Conservation (phyloP, 164 flowering plant genomes). For the Cinnamomum micranthum region DNA sequence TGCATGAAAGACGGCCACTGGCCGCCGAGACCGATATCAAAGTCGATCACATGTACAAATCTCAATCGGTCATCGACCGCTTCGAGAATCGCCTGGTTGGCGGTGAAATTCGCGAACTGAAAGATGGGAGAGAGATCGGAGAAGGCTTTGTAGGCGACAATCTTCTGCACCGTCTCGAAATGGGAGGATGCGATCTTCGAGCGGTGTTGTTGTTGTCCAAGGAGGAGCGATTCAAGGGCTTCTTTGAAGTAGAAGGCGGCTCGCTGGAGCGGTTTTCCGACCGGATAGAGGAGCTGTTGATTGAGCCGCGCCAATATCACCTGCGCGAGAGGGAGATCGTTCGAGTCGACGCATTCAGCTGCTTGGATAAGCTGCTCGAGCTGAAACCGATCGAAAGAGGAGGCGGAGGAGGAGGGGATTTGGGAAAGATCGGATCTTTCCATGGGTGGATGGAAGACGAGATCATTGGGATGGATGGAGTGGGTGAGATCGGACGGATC, state of each 20-base stretch:
- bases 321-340: slow-evolving; percentile 61
- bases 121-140: slow-evolving; percentile 67
- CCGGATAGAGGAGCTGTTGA: slow-evolving; percentile 49
- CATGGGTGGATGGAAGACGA: background rate
- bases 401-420: background rate
- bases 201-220: slow-evolving; percentile 1
- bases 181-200: slow-evolving; percentile 20
- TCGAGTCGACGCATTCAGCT: slow-evolving; percentile 63
- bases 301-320: slow-evolving; percentile 84
- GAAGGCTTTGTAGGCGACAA: slow-evolving; percentile 60
- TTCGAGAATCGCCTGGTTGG: slow-evolving; percentile 83
- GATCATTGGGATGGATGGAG: background rate
- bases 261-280: slow-evolving; percentile 69
- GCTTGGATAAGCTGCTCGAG: slow-evolving; percentile 68
- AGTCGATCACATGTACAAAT: slow-evolving; percentile 66
- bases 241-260: slow-evolving; percentile 88
- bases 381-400: slow-evolving; percentile 28
- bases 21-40: slow-evolving; percentile 81
- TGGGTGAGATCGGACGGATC: slow-evolving; percentile 2
- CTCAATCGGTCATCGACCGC: slow-evolving; percentile 40
- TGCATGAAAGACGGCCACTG: slow-evolving; percentile 85
- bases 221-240: slow-evolving; percentile 60
- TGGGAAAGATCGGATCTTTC: background rate
- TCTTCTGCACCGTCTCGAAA: slow-evolving; percentile 55
- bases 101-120: slow-evolving; percentile 77